Percentiles rank a stretch among this genome's conserved stretches.
Evolutionary conservation across 1,284 basidiomycete genomes (phyloP).

Genomic region (Boletus calvinii): DNA sequence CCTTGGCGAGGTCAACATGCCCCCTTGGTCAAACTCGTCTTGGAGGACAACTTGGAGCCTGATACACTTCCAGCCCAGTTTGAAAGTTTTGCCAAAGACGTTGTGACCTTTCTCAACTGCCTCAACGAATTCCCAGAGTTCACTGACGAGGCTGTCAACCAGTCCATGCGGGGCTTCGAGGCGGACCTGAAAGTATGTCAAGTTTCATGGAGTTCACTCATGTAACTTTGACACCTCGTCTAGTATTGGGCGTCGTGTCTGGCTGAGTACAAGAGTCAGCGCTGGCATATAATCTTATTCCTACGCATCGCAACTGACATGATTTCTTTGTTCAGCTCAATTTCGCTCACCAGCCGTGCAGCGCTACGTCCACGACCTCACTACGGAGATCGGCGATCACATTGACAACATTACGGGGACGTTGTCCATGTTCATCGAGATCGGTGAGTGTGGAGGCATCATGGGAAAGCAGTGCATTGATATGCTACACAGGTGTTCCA

Average conservation of each 20-base stretch:
- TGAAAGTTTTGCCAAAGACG: slow-evolving; percentile 44
- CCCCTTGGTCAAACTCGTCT: slow-evolving; percentile 23
- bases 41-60: slow-evolving; percentile 31
- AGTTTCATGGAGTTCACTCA: background rate
- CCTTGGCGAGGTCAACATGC: slow-evolving; percentile 34
- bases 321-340: slow-evolving; percentile 38
- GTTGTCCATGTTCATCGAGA: slow-evolving; percentile 51
- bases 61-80: slow-evolving; percentile 37
- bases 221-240: slow-evolving; percentile 13
- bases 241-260: slow-evolving; percentile 35
- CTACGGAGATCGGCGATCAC: slow-evolving; percentile 51
- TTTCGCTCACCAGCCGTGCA: slow-evolving; percentile 52
- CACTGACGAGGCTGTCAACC: slow-evolving; percentile 52
- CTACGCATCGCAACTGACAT: slow-evolving; percentile 10
- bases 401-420: slow-evolving; percentile 51
- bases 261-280: slow-evolving; percentile 31
- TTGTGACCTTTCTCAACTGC: slow-evolving; percentile 49
- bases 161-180: slow-evolving; percentile 48
- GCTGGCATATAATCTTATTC: background rate
- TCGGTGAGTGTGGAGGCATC: slow-evolving; percentile 39
- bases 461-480: slow-evolving; percentile 19
- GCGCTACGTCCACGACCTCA: slow-evolving; percentile 54
- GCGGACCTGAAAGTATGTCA: slow-evolving; percentile 46
- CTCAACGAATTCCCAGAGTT: slow-evolving; percentile 57
- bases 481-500: slow-evolving; percentile 46